Base-by-base conservation (phyloP, 2,329 filamentous ascomycete species). In the Mycogone perniciosa region DNA sequence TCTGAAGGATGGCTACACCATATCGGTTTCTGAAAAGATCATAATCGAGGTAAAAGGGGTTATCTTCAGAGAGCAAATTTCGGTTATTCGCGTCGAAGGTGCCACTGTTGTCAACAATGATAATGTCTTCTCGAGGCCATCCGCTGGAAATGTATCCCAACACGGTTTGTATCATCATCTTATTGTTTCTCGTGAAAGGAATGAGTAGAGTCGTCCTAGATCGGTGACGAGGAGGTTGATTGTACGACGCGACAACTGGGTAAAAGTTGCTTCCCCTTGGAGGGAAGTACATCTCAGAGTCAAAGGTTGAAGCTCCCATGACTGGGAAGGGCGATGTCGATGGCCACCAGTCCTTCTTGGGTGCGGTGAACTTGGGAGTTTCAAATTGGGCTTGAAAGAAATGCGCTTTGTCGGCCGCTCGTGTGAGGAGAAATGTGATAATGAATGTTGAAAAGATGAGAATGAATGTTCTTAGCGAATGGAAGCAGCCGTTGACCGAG, bases 11-110 rank as follows among this genome's bases (percentile, higher is more conserved):
- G 42, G 44, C 46, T 26, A 51, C 49, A 7, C 49, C 49, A n/a
- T 51, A 51, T 51, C 49, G n/a, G 37, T 40, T 46, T 27, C 44
- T 43, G 35, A 47, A 51, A 37, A 51, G 13, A 1, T 51, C 44
- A 13, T 51, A 51, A 37, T 51, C 44, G 37, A 51, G 49, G 39
- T 13, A 51, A 43, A 51, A 48, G 37, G 49, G 49, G 31, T 51
- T 51, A 3, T 20, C 29, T 2, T 26, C 11, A 4, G 44, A 51
- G 11, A 51, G 44, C 0, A 48, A 37, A 4, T 51, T 51, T 10
- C 39, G 26, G 9, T 47, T 51, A 10, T 51, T 51, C 30, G 49
- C 49, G 27, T 51, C 49, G 38, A 31, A 26, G n/a, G 44, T 51
- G 13, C 49, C 44, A 10, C 44, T 51, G 27, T 51, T 51, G 13